Percentiles rank a stretch among this genome's conserved stretches.
phyloP scores from a whole-genome alignment of 1,284 basidiomycete species.

The Tilletiopsis washingtonensis region DNA sequence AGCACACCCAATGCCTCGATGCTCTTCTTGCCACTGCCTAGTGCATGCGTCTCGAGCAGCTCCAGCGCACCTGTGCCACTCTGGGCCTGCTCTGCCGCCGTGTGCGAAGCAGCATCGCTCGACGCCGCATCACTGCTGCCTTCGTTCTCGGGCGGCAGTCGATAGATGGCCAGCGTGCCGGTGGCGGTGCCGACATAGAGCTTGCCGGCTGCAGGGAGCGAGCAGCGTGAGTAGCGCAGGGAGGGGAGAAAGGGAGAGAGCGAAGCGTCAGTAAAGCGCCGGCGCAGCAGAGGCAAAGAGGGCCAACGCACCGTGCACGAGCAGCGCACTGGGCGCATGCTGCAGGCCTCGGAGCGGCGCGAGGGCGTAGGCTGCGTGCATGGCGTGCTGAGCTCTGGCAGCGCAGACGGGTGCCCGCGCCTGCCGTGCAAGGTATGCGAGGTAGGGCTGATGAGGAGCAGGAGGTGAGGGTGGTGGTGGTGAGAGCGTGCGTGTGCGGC shows the following conservation, averaged over 20 bases:
- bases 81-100: no score
- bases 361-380: not conserved
- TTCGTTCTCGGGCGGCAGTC: constrained; percentile 7
- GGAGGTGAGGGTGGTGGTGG: no score
- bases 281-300: not conserved
- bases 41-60: constrained; percentile 48
- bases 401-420: no score
- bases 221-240: not conserved
- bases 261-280: not conserved
- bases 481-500: no score
- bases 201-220: constrained; percentile 4
- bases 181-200: constrained; percentile 30
- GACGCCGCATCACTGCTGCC: constrained; percentile 47
- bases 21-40: not conserved
- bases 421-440: no score
- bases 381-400: no score
- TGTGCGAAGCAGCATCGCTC: no score
- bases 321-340: not conserved
- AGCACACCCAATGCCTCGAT: not conserved
- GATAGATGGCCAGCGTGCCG: constrained; percentile 19
- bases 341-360: not conserved
- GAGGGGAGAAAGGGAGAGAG: not conserved
- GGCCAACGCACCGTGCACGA: constrained; percentile 2
- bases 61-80: constrained; percentile 59
- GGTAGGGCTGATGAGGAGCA: no score